These are phyloP conservation scores for Kalaharituber pfeilii DNA, from an alignment of 2,329 filamentous ascomycete species.

Conservation along the genomic window DNA sequence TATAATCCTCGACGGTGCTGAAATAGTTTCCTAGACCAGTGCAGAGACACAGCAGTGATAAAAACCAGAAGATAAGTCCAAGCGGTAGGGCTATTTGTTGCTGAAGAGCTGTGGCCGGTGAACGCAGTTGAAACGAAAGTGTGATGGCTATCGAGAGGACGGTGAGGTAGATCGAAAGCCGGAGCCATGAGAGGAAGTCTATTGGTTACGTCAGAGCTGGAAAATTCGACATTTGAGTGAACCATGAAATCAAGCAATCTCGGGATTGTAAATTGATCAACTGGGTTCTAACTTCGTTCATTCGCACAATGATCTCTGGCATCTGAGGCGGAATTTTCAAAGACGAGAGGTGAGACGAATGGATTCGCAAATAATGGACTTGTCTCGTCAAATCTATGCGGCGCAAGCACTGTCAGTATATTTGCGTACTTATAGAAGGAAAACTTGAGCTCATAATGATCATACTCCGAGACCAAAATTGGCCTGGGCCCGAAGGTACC, in stretches of 20 bases:
- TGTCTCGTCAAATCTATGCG: conserved; percentile 1
- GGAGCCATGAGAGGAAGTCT: conserved; percentile 71
- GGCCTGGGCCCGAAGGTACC: neutral
- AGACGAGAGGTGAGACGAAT: conserved; percentile 48
- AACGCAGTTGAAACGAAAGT: conserved; percentile 78
- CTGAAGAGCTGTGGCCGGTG: conserved; percentile 51
- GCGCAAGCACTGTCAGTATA: neutral
- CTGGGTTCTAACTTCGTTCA: conserved; percentile 40
- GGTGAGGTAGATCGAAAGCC: conserved; percentile 77
- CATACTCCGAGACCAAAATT: neutral
- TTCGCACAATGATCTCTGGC: conserved; percentile 65
- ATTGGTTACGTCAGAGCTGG: conserved; percentile 25
- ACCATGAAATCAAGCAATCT: too few species aligned
- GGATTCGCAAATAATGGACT: conserved; percentile 34
- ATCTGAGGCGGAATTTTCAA: conserved; percentile 57
- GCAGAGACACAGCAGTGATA: conserved; percentile 58
- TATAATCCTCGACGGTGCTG: conserved; percentile 57
- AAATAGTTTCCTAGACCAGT: conserved; percentile 78
- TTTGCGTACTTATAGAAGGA: neutral
- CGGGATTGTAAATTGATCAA: too few species aligned
- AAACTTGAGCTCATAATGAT: too few species aligned
- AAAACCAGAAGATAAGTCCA: conserved; percentile 71
- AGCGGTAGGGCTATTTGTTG: conserved; percentile 62
- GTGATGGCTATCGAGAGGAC: conserved; percentile 81
- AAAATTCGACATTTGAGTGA: neutral